Base-by-base conservation (phyloP, 768 basidiomycete genomes). In the Gyrodon lividus region DNA sequence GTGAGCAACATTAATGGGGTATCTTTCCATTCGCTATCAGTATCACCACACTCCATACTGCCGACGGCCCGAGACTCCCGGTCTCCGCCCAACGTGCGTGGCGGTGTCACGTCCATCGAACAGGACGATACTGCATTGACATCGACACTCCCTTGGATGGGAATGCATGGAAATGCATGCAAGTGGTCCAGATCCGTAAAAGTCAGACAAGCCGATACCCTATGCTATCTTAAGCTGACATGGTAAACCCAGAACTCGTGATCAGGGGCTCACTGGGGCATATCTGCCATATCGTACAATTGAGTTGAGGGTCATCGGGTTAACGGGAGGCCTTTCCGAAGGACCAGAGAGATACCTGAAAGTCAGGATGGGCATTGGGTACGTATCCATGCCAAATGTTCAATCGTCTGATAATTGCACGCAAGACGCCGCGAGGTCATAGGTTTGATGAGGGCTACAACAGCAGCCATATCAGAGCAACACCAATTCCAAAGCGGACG, bases 401-500 rank as follows among this genome's bases (percentile, higher is more conserved):
- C 14, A n/a, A 19, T 19, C 31, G 13, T 19, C 35, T n/a, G 35
- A 37, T 17, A n/a, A 17, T 14, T 37, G 35, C 16, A 5, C n/a
- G 7, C 35, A 19, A 17, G 35, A 37, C 35, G 12, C 17, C n/a
- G 35, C 35, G 9, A 17, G 17, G n/a, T 10, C 3, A 5, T 19
- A 19, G 45, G 20, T 28, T 52, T 30, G 35, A 37, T 37, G 17
- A 37, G n/a, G 16, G 35, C 35, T 7, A 19, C 17, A 19, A 37
- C 35, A 19, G 17, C 35, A 31, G 30, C 30, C 5, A 10, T 37
- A 31, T 26, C 10, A 30, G 34, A 40, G 12, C 17, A 20, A 49
- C 48, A 51, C 54, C 38, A 34, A 42, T 59, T 53, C 54, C 48
- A 55, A 30, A 38, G 44, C 22, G 17, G 17, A 41, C 26, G 13